Conservation (phyloP, 805 yeast genomes). For the Saccharomyces kudriavzevii region DNA sequence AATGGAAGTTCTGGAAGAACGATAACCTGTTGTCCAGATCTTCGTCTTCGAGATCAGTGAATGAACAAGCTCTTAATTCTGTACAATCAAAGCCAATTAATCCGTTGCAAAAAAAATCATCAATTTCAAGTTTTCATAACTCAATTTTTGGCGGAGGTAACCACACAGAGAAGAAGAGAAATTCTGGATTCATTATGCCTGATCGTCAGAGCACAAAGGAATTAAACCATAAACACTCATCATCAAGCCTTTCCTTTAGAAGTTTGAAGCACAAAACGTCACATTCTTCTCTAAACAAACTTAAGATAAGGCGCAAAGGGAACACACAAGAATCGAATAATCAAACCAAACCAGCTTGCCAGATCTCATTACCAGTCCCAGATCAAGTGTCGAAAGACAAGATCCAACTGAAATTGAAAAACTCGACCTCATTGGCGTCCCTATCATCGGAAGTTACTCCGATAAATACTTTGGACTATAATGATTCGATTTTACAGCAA, state of each 20-base stretch:
- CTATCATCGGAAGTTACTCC: conserved; percentile 19
- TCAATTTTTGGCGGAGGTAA: not conserved
- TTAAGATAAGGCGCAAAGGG: conserved; percentile 24
- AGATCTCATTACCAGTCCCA: conserved; percentile 53
- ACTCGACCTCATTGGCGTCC: conserved; percentile 29
- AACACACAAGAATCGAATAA: conserved; percentile 10
- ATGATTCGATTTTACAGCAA: conserved; percentile 19
- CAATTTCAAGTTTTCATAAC: not conserved
- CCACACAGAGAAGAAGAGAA: not conserved
- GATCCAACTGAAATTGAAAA: conserved; percentile 44
- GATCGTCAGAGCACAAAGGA: conserved; percentile 1
- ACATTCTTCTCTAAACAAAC: conserved; percentile 27
- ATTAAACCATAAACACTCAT: conserved; percentile 6
- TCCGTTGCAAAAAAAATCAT: not conserved
- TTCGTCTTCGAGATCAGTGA: conserved; percentile 7
- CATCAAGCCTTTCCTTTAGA: conserved; percentile 1
- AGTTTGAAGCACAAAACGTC: conserved; percentile 29
- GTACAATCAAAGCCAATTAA: not conserved
- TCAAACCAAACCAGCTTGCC: conserved; percentile 9
- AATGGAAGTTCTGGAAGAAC: conserved; percentile 33
- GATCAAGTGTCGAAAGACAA: conserved; percentile 48
- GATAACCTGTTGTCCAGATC: conserved; percentile 12
- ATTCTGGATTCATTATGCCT: not conserved
- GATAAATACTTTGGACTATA: conserved; percentile 19
- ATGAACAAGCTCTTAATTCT: not conserved